Conservation (phyloP, 306 rosid species). For the Canavalia gladiata region DNA sequence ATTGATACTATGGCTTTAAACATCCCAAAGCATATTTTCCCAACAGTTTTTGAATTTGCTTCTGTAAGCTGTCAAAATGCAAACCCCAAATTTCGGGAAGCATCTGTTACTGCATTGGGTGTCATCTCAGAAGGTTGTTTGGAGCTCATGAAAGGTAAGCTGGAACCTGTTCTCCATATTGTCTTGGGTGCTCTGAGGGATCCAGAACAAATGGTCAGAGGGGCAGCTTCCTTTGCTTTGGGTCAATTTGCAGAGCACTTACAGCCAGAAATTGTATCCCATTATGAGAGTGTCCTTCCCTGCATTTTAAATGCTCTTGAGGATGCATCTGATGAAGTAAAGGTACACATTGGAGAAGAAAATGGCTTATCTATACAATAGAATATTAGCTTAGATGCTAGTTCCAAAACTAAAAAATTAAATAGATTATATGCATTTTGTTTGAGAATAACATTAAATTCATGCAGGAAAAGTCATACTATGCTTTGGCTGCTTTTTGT, state of each 20-base stretch:
- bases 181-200: conserved; percentile 94
- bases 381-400: conserved; percentile 37
- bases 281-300: conserved; percentile 96
- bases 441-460: conserved; percentile 44
- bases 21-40: conserved; percentile 84
- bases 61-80: conserved; percentile 86
- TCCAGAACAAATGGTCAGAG: conserved; percentile 97
- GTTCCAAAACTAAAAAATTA: conserved; percentile 1
- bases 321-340: conserved; percentile 94
- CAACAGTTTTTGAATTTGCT: conserved; percentile 86
- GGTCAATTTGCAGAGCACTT: conserved; percentile 98
- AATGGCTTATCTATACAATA: conserved; percentile 33
- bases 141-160: conserved; percentile 82
- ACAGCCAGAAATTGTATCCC: conserved; percentile 95
- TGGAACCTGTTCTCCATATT: conserved; percentile 92
- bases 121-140: conserved; percentile 97
- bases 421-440: conserved; percentile 23
- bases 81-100: conserved; percentile 96
- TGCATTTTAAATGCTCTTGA: conserved; percentile 95
- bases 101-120: conserved; percentile 94
- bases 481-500: conserved; percentile 98
- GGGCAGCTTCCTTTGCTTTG: conserved; percentile 98
- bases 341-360: conserved; percentile 64
- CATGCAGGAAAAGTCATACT: conserved; percentile 94
- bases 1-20: conserved; percentile 96